These are phyloP conservation scores for Umbelopsis ramanniana DNA, from an alignment of 192 early-diverging fungal genomes.

Conservation along the genomic window DNA sequence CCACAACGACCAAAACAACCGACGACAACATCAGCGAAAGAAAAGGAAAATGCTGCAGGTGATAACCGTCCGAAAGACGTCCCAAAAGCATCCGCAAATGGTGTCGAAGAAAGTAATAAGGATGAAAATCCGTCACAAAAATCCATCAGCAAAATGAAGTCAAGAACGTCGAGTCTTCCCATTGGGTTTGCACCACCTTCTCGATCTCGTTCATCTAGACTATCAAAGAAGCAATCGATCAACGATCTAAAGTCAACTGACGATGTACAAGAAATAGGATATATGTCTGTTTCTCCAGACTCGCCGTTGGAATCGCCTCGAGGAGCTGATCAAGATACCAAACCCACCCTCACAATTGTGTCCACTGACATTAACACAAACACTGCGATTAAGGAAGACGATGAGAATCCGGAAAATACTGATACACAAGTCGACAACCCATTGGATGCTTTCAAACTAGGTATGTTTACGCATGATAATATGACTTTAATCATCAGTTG, in stretches of 20 bases:
- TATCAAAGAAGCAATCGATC: slow-evolving; percentile 19
- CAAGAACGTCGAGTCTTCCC: slow-evolving; percentile 22
- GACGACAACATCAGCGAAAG: slow-evolving; percentile 21
- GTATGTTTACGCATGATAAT: background rate
- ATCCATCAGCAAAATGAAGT: slow-evolving; percentile 12
- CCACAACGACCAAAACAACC: slow-evolving; percentile 33
- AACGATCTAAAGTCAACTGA: slow-evolving; percentile 2
- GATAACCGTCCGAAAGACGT: background rate
- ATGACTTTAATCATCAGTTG: no score
- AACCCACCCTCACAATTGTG: background rate
- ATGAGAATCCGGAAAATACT: background rate
- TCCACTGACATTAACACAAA: background rate
- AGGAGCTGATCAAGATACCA: background rate
- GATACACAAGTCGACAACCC: background rate
- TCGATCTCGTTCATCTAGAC: slow-evolving; percentile 35
- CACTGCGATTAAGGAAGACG: background rate
- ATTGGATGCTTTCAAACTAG: slow-evolving; percentile 17
- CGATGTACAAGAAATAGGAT: background rate
- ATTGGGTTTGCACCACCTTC: slow-evolving; percentile 41
- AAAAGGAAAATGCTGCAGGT: background rate
- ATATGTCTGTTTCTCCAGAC: slow-evolving; percentile 21
- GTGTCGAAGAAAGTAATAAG: background rate
- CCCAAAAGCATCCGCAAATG: background rate
- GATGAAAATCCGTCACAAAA: background rate
- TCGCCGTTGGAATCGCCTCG: slow-evolving; percentile 1